A percentile compares a stretch with the other conserved stretches of the same genome.
Conservation (phyloP, 1,284 basidiomycete species). For the Malassezia psittaci region DNA sequence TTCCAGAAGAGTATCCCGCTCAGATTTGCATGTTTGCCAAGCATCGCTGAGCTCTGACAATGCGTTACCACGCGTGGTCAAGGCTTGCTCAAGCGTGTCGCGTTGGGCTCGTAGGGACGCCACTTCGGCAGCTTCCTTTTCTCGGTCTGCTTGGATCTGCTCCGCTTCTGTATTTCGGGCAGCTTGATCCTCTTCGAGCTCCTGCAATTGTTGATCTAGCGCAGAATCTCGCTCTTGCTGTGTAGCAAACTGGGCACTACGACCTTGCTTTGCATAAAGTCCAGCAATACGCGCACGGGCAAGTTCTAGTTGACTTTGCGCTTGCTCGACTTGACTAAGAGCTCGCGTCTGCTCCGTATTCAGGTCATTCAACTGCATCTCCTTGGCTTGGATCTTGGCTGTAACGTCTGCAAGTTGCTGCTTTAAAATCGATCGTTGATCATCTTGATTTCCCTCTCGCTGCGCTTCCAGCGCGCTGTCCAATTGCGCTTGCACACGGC, state of each 20-base stretch:
- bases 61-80: constrained; percentile 54
- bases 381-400: constrained; percentile 58
- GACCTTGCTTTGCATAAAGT: constrained; percentile 40
- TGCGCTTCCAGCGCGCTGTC: constrained; percentile 66
- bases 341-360: constrained; percentile 59
- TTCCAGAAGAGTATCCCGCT: constrained; percentile 46
- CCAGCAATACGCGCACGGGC: constrained; percentile 31
- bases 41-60: constrained; percentile 23
- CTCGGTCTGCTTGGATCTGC: neutral
- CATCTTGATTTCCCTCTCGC: constrained; percentile 49
- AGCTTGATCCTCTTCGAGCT: constrained; percentile 19
- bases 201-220: constrained; percentile 28
- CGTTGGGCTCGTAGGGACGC: constrained; percentile 56
- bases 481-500: constrained; percentile 63
- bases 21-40: constrained; percentile 29
- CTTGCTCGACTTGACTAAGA: constrained; percentile 49
- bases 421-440: constrained; percentile 51
- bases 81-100: constrained; percentile 52
- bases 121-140: constrained; percentile 56
- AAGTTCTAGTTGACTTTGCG: constrained; percentile 26
- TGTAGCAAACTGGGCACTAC: constrained; percentile 33
- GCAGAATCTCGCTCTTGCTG: constrained; percentile 38
- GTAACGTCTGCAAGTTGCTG: constrained; percentile 60
- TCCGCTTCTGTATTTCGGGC: constrained; percentile 18
- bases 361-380: constrained; percentile 57